A percentile compares a stretch with the other conserved stretches of the same genome.
Evolutionary conservation across 2,329 filamentous ascomycete species (phyloP).

Genomic region (Talaromyces sp.): DNA sequence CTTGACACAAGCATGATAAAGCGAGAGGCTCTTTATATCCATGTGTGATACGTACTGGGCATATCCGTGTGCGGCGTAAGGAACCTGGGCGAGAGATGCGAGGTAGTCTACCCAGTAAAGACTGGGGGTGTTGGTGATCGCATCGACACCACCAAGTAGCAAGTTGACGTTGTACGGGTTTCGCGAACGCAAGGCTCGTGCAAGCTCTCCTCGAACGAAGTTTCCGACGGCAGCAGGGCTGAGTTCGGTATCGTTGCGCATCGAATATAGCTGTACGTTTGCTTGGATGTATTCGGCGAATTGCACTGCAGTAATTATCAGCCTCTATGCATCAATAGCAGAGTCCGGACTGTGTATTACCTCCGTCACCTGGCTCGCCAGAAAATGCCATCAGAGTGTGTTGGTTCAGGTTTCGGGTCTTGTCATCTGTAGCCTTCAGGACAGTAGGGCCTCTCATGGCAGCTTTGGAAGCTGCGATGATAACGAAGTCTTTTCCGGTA

Average conservation of each 20-base stretch:
- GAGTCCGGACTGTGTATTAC: constrained; percentile 42
- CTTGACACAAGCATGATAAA: background rate
- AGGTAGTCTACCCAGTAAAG: constrained; percentile 98
- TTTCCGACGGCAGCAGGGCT: constrained; percentile 83
- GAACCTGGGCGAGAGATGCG: constrained; percentile 78
- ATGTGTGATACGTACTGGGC: constrained; percentile 67
- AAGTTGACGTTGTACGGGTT: constrained; percentile 97
- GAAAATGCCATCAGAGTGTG: constrained; percentile 93
- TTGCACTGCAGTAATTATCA: constrained; percentile 65
- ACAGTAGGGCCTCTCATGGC: constrained; percentile 96
- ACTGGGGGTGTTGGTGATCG: constrained; percentile 83
- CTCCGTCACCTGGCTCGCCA: constrained; percentile 92
- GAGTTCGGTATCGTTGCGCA: constrained; percentile 93
- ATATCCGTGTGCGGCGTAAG: constrained; percentile 96
- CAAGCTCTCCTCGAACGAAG: constrained; percentile 92
- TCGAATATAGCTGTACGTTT: constrained; percentile 96
- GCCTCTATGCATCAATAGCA: constrained; percentile 28
- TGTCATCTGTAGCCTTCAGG: constrained; percentile 93
- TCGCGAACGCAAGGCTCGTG: constrained; percentile 81
- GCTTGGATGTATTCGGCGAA: constrained; percentile 99
- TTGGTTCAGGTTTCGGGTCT: constrained; percentile 88
- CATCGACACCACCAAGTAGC: constrained; percentile 87
- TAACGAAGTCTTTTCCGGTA: constrained; percentile 98
- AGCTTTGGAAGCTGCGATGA: constrained; percentile 96
- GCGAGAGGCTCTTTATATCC: background rate